Percentiles rank a stretch among this genome's conserved stretches.
These are phyloP conservation scores for Scortechinia acanthostroma DNA, from an alignment of 2,329 filamentous ascomycete species.

Conservation along the genomic window DNA sequence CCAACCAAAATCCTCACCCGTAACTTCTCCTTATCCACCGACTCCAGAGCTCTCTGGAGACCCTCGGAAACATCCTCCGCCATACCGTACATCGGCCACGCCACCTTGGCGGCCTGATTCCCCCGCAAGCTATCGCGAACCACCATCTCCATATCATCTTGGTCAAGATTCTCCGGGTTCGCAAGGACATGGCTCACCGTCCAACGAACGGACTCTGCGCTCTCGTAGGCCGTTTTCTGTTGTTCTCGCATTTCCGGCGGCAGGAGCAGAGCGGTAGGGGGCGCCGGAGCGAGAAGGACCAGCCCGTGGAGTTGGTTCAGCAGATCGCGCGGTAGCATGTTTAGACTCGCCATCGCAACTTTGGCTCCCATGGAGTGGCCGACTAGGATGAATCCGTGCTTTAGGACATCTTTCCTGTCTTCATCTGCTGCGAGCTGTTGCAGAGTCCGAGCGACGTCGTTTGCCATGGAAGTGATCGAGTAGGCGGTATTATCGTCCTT, in stretches of 20 bases:
- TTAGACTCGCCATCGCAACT: constrained; percentile 10
- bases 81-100: background rate
- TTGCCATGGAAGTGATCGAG: background rate
- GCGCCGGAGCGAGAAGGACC: constrained; percentile 13
- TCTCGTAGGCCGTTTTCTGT: constrained; percentile 12
- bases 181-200: background rate
- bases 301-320: constrained; percentile 9
- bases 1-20: constrained; percentile 8
- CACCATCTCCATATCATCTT: background rate
- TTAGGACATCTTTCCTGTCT: constrained; percentile 4
- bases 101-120: background rate
- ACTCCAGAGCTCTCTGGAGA: background rate
- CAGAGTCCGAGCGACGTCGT: background rate
- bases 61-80: background rate
- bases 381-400: constrained; percentile 13
- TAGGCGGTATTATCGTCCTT: background rate
- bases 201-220: constrained; percentile 1
- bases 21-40: background rate
- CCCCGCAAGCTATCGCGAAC: background rate
- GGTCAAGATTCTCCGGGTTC: background rate
- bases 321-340: constrained; percentile 2
- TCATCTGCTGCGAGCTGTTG: background rate
- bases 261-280: constrained; percentile 10
- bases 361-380: constrained; percentile 20
- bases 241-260: constrained; percentile 12